These are phyloP conservation scores for Haplosporangium sp. DNA, from an alignment of 371 early-diverging fungal species.

Conservation along the genomic window DNA sequence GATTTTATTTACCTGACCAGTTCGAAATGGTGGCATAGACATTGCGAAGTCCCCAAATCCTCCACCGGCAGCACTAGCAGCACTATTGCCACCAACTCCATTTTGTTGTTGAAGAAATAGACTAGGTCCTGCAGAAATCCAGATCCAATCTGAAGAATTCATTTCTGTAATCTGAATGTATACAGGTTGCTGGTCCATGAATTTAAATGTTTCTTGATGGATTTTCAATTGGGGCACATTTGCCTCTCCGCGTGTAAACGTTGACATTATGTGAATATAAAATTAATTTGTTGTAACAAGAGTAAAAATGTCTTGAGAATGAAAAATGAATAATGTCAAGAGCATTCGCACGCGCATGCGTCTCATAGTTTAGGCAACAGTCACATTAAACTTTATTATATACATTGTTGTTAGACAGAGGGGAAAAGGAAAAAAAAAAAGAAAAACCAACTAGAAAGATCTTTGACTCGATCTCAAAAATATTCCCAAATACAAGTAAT, in stretches of 20 bases:
- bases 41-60: conserved; percentile 48
- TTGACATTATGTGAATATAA: not conserved
- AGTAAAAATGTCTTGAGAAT: not conserved
- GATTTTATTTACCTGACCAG: conserved; percentile 30
- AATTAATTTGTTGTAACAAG: no score
- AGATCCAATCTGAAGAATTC: conserved; percentile 38
- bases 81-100: not conserved
- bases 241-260: conserved; percentile 12
- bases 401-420: no score
- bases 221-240: conserved; percentile 16
- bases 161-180: conserved; percentile 34
- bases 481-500: no score
- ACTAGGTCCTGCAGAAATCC: conserved; percentile 34
- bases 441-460: no score
- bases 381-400: no score
- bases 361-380: no score
- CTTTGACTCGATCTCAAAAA: no score
- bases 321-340: not conserved
- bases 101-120: conserved; percentile 23
- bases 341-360: no score
- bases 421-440: no score
- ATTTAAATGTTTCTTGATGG: conserved; percentile 36
- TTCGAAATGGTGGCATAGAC: conserved; percentile 36
- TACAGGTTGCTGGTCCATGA: conserved; percentile 46
- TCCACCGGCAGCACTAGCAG: conserved; percentile 8